Base-by-base conservation (phyloP, 306 rosid species). In the Myrica gale region DNA sequence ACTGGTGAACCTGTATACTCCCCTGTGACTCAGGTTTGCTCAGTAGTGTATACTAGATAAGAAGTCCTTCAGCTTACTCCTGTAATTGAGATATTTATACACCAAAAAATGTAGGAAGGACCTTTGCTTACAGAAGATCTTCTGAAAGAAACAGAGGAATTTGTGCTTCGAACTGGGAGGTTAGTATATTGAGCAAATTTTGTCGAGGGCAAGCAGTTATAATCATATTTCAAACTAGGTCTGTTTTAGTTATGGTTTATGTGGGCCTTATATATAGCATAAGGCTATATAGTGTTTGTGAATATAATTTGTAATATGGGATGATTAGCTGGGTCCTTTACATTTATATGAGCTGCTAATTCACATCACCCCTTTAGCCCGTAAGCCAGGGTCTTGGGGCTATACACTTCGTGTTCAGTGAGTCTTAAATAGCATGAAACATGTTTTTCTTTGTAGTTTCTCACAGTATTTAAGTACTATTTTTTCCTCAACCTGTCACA, bases 111-210 rank as follows among this genome's bases (percentile, higher is more conserved):
- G 82, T 78, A 96, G 99, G 99, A 96, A 87, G 98, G 87, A 60
- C 99, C 99, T 78, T 81, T 96, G 84, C 96, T 92, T 54, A 96
- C 99, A 23, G 99, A 96, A 87, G 99, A 96, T 81, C 86, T 92
- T 71, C 90, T 96, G 70, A 96, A 85, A 85, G 99, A 92, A 88
- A 92, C 88, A 17, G 98, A 96, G 85, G 99, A 96, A 81, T 92
- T 96, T 86, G 98, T 96, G 82, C 89, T 96, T 81, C 93, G 97
- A 78, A 96, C 99, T 20, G 99, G 99, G 79, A 96, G 99, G 99
- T 92, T 62, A 78, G 89, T 87, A 61, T 42, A 63, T 62, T 65
- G n/a, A 61, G 71, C 57, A 70, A 70, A 41, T 76, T 71, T 70
- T 17, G 26, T 77, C 70, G 74, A 74, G 42, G n/a, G 50, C 76